These are phyloP conservation scores for Globisporangium recalcitrans DNA, from an alignment of 352 stramenopile genomes.

Conservation along the genomic window DNA sequence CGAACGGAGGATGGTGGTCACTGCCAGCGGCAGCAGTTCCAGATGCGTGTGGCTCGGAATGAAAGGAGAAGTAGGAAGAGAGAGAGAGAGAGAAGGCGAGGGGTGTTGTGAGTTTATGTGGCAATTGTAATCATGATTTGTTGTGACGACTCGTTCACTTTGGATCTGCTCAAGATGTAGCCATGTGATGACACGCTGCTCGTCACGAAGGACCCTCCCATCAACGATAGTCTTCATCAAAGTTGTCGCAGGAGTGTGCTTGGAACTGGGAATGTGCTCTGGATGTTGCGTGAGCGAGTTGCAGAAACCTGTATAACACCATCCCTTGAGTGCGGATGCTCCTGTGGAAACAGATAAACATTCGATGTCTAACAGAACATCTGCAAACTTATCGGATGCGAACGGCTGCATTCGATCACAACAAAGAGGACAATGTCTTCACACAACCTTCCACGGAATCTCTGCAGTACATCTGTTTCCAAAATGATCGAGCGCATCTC, in stretches of 20 bases:
- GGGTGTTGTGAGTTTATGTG: background rate
- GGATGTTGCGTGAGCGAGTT: background rate
- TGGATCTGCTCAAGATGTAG: background rate
- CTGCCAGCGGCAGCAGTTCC: background rate
- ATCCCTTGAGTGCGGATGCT: background rate
- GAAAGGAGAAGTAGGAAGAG: background rate
- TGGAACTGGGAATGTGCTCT: background rate
- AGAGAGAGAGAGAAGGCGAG: background rate
- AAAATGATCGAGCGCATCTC: background rate
- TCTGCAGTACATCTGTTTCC: background rate
- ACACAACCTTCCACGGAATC: background rate
- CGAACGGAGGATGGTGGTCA: too few species aligned
- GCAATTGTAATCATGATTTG: background rate
- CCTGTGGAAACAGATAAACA: background rate
- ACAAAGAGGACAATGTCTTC: too few species aligned
- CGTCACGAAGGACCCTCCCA: background rate
- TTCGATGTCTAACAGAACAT: background rate
- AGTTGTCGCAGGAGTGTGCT: background rate
- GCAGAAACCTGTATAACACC: background rate
- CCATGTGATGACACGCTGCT: conserved; percentile 1
- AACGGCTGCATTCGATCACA: too few species aligned
- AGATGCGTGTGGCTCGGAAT: too few species aligned
- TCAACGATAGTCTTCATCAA: background rate
- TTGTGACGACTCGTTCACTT: background rate
- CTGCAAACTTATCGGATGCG: background rate